These are phyloP conservation scores for Xylaria sp. DNA, from an alignment of 2,329 filamentous ascomycete species.

Conservation along the genomic window DNA sequence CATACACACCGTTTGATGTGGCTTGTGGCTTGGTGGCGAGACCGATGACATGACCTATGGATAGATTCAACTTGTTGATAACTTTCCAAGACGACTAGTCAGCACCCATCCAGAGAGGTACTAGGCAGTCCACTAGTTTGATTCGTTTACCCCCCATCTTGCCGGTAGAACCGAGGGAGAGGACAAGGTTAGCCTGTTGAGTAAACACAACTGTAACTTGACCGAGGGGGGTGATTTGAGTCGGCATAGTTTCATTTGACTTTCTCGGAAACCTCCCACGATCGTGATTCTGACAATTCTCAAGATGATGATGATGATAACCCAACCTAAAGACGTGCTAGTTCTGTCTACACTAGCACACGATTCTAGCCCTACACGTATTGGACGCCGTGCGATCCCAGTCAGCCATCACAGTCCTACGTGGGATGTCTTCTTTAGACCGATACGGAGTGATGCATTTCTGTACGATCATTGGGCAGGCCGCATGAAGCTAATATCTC, in stretches of 20 bases:
- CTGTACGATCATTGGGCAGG: background rate
- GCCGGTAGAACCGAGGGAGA: slow-evolving; percentile 24
- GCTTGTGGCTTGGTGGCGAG: slow-evolving; percentile 34
- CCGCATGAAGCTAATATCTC: slow-evolving; percentile 16
- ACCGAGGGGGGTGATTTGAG: background rate
- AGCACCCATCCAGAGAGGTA: background rate
- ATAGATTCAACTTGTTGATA: slow-evolving; percentile 17
- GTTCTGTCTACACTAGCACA: slow-evolving; percentile 6
- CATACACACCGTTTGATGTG: slow-evolving; percentile 21
- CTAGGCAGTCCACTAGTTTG: background rate
- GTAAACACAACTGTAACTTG: slow-evolving; percentile 10
- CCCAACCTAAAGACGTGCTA: slow-evolving; percentile 1
- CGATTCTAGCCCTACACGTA: slow-evolving; percentile 7
- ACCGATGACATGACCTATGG: slow-evolving; percentile 6
- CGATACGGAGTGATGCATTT: background rate
- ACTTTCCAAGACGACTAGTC: background rate
- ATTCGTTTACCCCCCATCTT: background rate
- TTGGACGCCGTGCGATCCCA: slow-evolving; percentile 16
- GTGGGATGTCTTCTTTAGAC: background rate
- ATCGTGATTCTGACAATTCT: background rate
- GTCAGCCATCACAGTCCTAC: slow-evolving; percentile 12
- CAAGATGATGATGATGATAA: slow-evolving; percentile 13
- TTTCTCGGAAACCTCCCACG: background rate
- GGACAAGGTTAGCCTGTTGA: background rate
- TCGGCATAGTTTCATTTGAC: background rate